Base-by-base conservation (phyloP, 2,329 filamentous ascomycete species). In the Orbilia oligospora region DNA sequence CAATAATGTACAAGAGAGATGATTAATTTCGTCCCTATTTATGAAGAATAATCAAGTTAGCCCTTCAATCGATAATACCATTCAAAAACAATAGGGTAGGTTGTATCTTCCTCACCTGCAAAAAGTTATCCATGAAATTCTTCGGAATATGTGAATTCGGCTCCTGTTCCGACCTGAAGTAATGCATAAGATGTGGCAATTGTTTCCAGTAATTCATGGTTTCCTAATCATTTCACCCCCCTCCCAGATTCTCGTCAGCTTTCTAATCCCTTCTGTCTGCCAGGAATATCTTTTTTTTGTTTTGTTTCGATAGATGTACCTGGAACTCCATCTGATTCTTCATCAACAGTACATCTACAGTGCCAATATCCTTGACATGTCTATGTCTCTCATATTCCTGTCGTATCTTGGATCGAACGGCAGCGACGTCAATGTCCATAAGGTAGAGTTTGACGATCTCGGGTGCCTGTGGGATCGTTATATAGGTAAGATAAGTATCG, bases 161-260 rank as follows among this genome's bases (percentile, higher is more conserved):
- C 85, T 90, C 93, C 87, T 90, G 93, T 85, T 98, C 94, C 82
- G 91, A 89, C 84, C 94, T 91, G 89, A 98, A 99, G 86, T 97
- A 99, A 36, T 96, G 94, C 89, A 99, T 93, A 82, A 99, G 89
- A 85, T 99, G 96, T 80, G 92, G 92, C 80, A 94, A 88, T 86
- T 99, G 96, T 87, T 97, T 97, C 96, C 96, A 99, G 88, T 92
- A 99, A 87, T 99, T 99, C 88, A 99, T 90, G 68, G 93, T 99
- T 88, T 99, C 96, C 94, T 97, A 30, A 48, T 53, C 58, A 18
- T 46, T 46, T n/a, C n/a, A n/a, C 5, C 55, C 27, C 27, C 27
- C 27, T 6, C 27, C 3, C 3, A 12, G 12, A 16, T n/a, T 16
- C 38, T 41, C 3, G 9, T 61, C 33, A 61, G 36, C 20, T 22